Evolutionary conservation across 148 eudicot species (phyloP).

Genomic region (Rhododendron ferrugineum): DNA sequence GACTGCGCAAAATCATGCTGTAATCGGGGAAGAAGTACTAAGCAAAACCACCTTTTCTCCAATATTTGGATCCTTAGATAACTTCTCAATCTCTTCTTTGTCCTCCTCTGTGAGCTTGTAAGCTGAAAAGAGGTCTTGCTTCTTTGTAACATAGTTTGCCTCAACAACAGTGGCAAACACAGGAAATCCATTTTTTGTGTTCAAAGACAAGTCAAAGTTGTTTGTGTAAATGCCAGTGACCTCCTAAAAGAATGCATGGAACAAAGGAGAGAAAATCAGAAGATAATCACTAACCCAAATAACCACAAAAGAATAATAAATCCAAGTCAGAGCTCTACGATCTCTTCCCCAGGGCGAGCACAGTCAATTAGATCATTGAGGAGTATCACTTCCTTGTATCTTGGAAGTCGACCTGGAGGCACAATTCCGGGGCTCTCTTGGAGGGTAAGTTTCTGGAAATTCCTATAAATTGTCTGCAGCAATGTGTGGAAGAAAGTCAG

Average conservation of each 20-base stretch:
- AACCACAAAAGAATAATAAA: neutral
- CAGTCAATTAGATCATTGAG: conserved; percentile 94
- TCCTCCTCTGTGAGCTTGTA: conserved; percentile 94
- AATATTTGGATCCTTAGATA: conserved; percentile 86
- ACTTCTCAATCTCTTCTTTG: conserved; percentile 87
- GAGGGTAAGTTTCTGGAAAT: conserved; percentile 93
- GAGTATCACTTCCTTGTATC: conserved; percentile 96
- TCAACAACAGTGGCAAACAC: conserved; percentile 97
- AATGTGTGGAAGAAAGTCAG: conserved; percentile 12
- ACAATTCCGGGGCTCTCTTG: conserved; percentile 99
- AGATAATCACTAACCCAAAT: neutral
- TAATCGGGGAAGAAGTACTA: neutral
- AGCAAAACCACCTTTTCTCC: conserved; percentile 71
- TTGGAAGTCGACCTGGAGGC: conserved; percentile 96
- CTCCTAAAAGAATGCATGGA: conserved; percentile 46
- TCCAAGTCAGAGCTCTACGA: conserved; percentile 39
- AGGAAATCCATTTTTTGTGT: conserved; percentile 96
- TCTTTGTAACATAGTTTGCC: conserved; percentile 89
- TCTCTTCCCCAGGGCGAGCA: conserved; percentile 99
- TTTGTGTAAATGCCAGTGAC: conserved; percentile 94
- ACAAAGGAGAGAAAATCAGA: conserved; percentile 4
- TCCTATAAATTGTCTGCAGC: conserved; percentile 88
- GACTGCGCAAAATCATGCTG: neutral
- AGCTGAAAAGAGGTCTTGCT: conserved; percentile 96
- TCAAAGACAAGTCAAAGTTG: conserved; percentile 87